Conservation (phyloP, 331 rosid genomes). For the Cydonia oblonga region DNA sequence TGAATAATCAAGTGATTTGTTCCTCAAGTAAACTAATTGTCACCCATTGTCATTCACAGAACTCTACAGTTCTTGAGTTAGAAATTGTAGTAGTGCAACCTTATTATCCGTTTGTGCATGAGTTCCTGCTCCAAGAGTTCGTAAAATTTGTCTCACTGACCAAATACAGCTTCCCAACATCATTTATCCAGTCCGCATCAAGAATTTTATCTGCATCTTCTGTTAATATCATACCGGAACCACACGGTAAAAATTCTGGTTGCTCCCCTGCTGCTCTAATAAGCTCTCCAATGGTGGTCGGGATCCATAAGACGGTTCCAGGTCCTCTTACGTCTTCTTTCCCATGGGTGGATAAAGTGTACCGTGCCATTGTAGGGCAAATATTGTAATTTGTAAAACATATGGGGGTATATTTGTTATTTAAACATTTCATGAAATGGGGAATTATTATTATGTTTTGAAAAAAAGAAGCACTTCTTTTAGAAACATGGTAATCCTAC, state of each 20-base stretch:
- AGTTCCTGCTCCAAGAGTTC: no score
- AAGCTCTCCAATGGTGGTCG: constrained; percentile 58
- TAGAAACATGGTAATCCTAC: rapidly evolving
- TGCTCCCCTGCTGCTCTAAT: constrained; percentile 41
- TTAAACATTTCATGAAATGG: no score
- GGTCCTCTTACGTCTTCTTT: constrained; percentile 47
- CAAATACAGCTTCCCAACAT: constrained; percentile 67
- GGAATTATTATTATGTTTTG: no score
- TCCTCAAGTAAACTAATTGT: no score
- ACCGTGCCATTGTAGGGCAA: constrained; percentile 26
- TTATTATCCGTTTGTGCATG: no score
- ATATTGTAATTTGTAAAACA: no score
- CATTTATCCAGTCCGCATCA: constrained; percentile 52
- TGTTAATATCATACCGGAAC: constrained; percentile 36
- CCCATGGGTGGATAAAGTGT: constrained; percentile 81
- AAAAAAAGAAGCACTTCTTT: no score
- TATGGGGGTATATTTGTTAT: no score
- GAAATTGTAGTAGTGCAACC: no score
- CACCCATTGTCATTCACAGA: no score
- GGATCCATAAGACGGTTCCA: constrained; percentile 73
- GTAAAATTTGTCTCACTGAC: constrained; percentile 32
- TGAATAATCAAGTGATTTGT: no score
- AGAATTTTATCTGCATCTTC: constrained; percentile 83
- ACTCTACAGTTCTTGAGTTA: no score
- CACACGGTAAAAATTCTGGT: constrained; percentile 22